These are phyloP conservation scores for Eucalyptus paniculata DNA, from an alignment of 345 rosid genomes.

Conservation along the genomic window DNA sequence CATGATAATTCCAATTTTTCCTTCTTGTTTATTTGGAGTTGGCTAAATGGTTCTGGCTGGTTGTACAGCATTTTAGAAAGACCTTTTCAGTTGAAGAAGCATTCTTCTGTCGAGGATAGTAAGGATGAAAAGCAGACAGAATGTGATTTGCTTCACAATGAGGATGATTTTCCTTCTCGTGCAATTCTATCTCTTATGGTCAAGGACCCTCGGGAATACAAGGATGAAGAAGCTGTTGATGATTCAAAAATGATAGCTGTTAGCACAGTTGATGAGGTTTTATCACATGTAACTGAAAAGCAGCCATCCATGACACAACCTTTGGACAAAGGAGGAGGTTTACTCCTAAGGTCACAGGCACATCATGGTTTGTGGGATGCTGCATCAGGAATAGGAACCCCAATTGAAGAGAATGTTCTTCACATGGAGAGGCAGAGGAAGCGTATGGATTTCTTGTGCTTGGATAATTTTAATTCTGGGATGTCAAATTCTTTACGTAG, in stretches of 20 bases:
- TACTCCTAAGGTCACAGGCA: not conserved
- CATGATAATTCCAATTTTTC: not conserved
- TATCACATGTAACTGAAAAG: conserved; percentile 10
- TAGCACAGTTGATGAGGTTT: not conserved
- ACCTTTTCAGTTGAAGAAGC: conserved; percentile 15
- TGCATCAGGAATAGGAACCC: conserved; percentile 24
- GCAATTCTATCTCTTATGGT: conserved; percentile 32
- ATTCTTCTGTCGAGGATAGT: conserved; percentile 15
- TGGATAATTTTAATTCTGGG: conserved; percentile 22
- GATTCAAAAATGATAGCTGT: conserved; percentile 8
- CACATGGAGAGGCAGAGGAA: conserved; percentile 49
- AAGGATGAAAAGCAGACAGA: conserved; percentile 1
- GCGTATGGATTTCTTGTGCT: conserved; percentile 41
- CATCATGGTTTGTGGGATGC: conserved; percentile 49
- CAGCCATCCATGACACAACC: not conserved
- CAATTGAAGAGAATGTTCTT: conserved; percentile 54
- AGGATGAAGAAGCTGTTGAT: conserved; percentile 8
- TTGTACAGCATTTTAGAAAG: conserved; percentile 27
- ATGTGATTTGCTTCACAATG: conserved; percentile 9
- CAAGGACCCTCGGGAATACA: conserved; percentile 45
- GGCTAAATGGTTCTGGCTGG: conserved; percentile 1
- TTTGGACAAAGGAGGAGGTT: conserved; percentile 2
- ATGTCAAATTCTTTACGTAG: conserved; percentile 6
- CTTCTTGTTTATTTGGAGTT: not conserved
- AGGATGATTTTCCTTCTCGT: conserved; percentile 25